Conservation (phyloP, 257 asterid genomes). For the Haberlea rhodopensis region DNA sequence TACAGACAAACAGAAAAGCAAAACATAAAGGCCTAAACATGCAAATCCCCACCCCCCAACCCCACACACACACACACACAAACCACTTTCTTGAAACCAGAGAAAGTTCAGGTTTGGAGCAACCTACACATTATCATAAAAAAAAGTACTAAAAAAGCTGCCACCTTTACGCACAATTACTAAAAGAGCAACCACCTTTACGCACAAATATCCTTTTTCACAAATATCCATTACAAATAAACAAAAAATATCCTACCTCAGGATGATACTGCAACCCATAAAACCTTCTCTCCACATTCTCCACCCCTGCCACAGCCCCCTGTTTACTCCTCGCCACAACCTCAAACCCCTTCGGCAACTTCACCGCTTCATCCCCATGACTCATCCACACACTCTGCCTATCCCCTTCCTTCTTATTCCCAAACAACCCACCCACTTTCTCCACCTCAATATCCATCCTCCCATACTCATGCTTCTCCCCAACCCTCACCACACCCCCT, state of each 20-base stretch:
- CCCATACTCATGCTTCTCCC: slow-evolving; percentile 92
- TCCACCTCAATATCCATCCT: slow-evolving; percentile 80
- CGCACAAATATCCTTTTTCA: neutral
- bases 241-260: slow-evolving; percentile 47
- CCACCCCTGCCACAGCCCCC: slow-evolving; percentile 81
- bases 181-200: neutral
- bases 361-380: slow-evolving; percentile 94
- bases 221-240: slow-evolving; percentile 2
- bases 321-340: slow-evolving; percentile 84
- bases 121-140: neutral
- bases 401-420: slow-evolving; percentile 62
- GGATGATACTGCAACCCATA: slow-evolving; percentile 99
- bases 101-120: no score
- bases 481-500: slow-evolving; percentile 79
- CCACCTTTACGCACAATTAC: neutral
- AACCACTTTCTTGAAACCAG: no score
- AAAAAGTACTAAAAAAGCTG: neutral
- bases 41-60: no score
- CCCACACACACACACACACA: no score
- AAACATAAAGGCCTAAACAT: neutral
- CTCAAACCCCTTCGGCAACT: slow-evolving; percentile 79
- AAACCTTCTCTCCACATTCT: slow-evolving; percentile 52
- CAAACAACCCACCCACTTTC: slow-evolving; percentile 53
- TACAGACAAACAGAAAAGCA: neutral
- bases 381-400: slow-evolving; percentile 97